Base-by-base conservation (phyloP, 2,329 filamentous ascomycete genomes). In the Diaporthe sp. region DNA sequence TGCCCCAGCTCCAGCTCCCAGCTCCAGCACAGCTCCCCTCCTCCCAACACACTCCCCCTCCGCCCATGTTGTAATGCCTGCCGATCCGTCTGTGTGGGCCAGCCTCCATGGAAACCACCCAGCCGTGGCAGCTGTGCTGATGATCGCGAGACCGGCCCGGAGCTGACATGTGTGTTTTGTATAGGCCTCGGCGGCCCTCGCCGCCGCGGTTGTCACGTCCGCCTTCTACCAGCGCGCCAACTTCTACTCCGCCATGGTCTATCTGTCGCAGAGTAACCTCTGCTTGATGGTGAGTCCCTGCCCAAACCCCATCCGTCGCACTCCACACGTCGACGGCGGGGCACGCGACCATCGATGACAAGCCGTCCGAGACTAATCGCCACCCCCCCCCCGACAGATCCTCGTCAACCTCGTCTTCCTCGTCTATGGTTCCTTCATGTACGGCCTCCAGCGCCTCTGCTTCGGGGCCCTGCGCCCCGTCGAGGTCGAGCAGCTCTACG, bases 161-260 rank as follows among this genome's bases (percentile, higher is more conserved):
- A 57, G 44, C 71, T 75, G 42, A 60, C 67, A 72, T 73, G 67
- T 55, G 3, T 60, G 22, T 47, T n/a, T 28, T 17, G 20, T 22
- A 75, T 80, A 95, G 94, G 90, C 92, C 85, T 98, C 96, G 73
- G 92, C 94, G 84, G 93, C 92, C 85, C 92, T 98, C 83, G 96
- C 96, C 80, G 93, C 92, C 79, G 91, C 92, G 80, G 95, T 98
- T 76, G 90, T 98, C 76, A 86, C 98, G 75, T 97, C 96, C 82
- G 96, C 97, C 77, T 96, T 98, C 85, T 94, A 97, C 82, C 95
- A 98, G 86, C 92, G 97, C 78, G 93, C 97, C 78, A 99, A 99
- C 86, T 99, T 98, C 89, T 99, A 99, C 87, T 97, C 96, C 73
- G 96, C 97, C 79, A 97, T 95, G 86, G 97, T 99, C 67, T 98